Evolutionary conservation across 805 yeast genomes (phyloP), one percentile per base, ranked within the genome.

Genomic region (Cyberlindnera amylophila): DNA sequence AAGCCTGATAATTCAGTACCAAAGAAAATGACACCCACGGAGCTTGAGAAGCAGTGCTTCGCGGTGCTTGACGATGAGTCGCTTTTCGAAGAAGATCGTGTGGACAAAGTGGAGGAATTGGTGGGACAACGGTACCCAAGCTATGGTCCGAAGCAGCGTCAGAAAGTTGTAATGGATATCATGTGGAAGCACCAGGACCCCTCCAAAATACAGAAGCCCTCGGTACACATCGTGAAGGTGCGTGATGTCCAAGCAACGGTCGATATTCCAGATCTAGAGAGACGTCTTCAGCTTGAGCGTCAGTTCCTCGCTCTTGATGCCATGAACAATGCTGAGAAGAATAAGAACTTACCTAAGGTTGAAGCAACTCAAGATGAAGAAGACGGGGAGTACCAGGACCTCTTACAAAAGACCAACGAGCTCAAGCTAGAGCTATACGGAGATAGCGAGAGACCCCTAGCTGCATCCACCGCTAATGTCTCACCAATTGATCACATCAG

Each of bases 161-260:
- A 70, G 42, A 52, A 65, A 39, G 49, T 64, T 14, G 66, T 67
- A 13, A 54, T 70, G 52, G 72, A 66, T 39, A 62, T 70, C 10
- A 45, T 70, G 42, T 66, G 72, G 71, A 61, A 54, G 23, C 73
- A 69, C 41, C 59, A 65, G 30, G 70, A 65, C 17, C 62, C 63
- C 2, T 48, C 57, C 6, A 53, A 49, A 15, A 32, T 46, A 1
- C 16, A 32, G 26, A 41, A 36, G 11, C 45, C 57, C 1, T 27
- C 30, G 5, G 30, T 27, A 6, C 48, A 51, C 19, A 54, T 62
- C 2, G 52, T 61, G 1, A 50, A 41, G 13, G 50, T 55, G 3
- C 50, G 51, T 12, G 50, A 52, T 0, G 37, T 48, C 8, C 44
- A 46, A 26, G 32, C 49, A 4, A 38, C 45, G 8, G 32, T 54